Evolutionary conservation across 2,329 filamentous ascomycete species (phyloP).

Genomic region (Fusarium sp.): DNA sequence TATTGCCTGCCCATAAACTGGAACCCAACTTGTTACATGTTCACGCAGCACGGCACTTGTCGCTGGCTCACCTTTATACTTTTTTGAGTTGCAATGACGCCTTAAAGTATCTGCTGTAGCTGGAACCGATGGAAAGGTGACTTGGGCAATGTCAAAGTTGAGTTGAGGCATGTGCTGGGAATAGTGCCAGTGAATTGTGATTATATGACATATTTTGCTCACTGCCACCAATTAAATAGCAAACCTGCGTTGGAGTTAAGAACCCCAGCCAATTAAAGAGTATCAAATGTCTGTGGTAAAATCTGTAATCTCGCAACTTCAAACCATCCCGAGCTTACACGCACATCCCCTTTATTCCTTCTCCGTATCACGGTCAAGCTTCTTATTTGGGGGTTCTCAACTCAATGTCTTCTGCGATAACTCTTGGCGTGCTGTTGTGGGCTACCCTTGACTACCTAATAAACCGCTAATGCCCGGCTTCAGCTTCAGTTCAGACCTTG

Average conservation of each 20-base stretch:
- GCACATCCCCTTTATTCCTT: slow-evolving; percentile 20
- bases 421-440: slow-evolving; percentile 7
- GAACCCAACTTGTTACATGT: neutral
- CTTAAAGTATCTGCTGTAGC: neutral
- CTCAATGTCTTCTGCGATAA: neutral
- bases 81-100: slow-evolving; percentile 6
- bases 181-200: slow-evolving; percentile 32
- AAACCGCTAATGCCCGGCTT: neutral
- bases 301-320: slow-evolving; percentile 38
- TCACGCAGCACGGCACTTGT: slow-evolving; percentile 13
- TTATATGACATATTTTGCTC: slow-evolving; percentile 41
- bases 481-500: slow-evolving; percentile 6
- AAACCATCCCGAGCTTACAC: slow-evolving; percentile 27
- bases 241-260: slow-evolving; percentile 19
- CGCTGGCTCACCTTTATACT: slow-evolving; percentile 7
- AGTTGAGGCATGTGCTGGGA: slow-evolving; percentile 37
- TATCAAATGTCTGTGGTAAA: slow-evolving; percentile 10
- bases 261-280: slow-evolving; percentile 22
- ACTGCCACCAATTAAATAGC: slow-evolving; percentile 33
- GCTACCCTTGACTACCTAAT: slow-evolving; percentile 7
- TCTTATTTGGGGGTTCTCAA: neutral
- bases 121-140: slow-evolving; percentile 18
- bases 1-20: neutral
- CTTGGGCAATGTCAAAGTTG: slow-evolving; percentile 5
- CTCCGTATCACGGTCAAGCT: slow-evolving; percentile 1